Base-by-base conservation (phyloP, 306 rosid species). In the Rosa lucieae region DNA sequence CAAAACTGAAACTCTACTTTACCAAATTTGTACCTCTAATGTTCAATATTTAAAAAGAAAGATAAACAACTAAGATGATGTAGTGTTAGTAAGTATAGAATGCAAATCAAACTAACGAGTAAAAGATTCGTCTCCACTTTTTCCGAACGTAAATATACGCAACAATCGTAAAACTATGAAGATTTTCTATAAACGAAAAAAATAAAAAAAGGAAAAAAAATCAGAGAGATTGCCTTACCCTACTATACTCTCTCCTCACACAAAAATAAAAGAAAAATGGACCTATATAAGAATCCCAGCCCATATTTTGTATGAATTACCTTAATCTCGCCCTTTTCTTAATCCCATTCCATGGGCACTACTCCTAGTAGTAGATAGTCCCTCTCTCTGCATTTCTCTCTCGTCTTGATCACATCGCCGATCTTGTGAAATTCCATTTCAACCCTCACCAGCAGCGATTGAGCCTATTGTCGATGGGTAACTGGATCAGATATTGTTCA, bases 361-460 rank as follows among this genome's bases (percentile, higher is more conserved):
- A 12, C 32, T 62, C n/a, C 44, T 10, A 46, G 32, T 18, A 72
- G 72, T 62, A 62, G 79, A 61, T 76, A 62, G 79, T 32, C n/a
- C 32, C 68, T 63, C 35, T 66, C 49, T 66, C 70, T 26, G 29
- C 29, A 26, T 26, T 26, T 26, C 29, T 26, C 29, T 26, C 29
- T 26, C 29, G 70, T 40, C 40, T 85, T 56, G 86, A 82, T 85
- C 89, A 70, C 84, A 7, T 79, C 72, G 86, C 87, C 81, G 94
- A 92, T 90, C 84, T 29, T 18, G 9, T 4, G 37, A 72, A 70
- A 23, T 52, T 67, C 70, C 74, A 15, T 55, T 80, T 82, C 29
- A 52, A 21, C 32, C 82, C 63, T 69, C 76, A 56, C 29, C 29
- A 26, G 29, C 29, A 26, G 29, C 29, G 29, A 26, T 26, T 26